Evolutionary conservation across 805 yeast genomes (phyloP).

Genomic region (Lachancea mirantina): DNA sequence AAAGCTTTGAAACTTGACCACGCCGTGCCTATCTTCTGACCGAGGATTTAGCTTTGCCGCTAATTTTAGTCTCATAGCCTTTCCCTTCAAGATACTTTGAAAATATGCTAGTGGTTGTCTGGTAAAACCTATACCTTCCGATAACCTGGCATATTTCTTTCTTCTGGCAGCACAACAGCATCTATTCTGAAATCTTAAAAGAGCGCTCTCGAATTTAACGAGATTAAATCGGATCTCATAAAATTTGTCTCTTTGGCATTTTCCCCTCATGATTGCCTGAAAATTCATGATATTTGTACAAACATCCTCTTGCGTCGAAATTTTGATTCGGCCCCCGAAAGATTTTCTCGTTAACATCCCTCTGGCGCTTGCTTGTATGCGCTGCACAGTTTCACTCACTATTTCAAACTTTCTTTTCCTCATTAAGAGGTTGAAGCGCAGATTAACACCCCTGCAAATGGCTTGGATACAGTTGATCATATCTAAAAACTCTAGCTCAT

Average conservation of each 20-base stretch:
- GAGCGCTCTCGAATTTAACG: slow-evolving; percentile 21
- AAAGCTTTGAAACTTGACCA: slow-evolving; percentile 1
- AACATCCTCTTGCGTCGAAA: too few species aligned
- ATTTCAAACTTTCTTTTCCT: slow-evolving; percentile 54
- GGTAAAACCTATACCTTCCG: background rate
- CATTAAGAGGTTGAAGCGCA: slow-evolving; percentile 58
- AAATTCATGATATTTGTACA: slow-evolving; percentile 29
- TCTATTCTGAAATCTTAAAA: slow-evolving; percentile 33
- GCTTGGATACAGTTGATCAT: slow-evolving; percentile 55
- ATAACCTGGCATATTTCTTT: slow-evolving; percentile 6
- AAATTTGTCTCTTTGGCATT: slow-evolving; percentile 19
- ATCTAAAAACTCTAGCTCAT: slow-evolving; percentile 25
- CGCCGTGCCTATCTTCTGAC: background rate
- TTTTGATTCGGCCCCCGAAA: too few species aligned
- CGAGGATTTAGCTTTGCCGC: background rate
- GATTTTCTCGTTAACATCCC: slow-evolving; percentile 36
- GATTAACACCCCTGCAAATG: slow-evolving; percentile 57
- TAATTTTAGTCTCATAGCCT: background rate
- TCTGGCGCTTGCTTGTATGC: slow-evolving; percentile 45
- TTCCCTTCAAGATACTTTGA: slow-evolving; percentile 6
- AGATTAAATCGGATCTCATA: slow-evolving; percentile 21
- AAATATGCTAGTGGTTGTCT: background rate
- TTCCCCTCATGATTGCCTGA: slow-evolving; percentile 54
- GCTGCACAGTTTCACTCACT: slow-evolving; percentile 43
- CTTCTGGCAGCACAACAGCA: slow-evolving; percentile 35